phyloP scores from a whole-genome alignment of 805 yeast genomes.

The Barnettozyma siamensis region DNA sequence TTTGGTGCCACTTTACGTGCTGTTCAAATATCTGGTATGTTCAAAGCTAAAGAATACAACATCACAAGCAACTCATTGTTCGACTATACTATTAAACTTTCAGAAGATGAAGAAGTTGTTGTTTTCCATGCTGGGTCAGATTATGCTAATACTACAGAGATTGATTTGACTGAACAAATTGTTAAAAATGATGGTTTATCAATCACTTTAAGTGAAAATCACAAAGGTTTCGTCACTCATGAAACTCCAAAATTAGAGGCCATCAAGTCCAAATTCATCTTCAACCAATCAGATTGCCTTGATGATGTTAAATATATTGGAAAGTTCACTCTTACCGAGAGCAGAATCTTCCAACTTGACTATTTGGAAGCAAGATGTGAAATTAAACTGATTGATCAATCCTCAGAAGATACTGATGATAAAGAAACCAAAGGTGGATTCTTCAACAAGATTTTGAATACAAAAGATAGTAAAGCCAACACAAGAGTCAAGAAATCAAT shows the following conservation, averaged over 20 bases:
- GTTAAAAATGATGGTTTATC: conserved; percentile 27
- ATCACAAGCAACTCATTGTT: conserved; percentile 51
- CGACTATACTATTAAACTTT: conserved; percentile 37
- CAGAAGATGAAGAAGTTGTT: conserved; percentile 23
- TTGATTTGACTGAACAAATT: conserved; percentile 33
- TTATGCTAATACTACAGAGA: conserved; percentile 28
- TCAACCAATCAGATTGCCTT: conserved; percentile 34
- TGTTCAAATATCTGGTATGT: conserved; percentile 62
- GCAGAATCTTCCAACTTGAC: conserved; percentile 44
- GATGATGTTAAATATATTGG: conserved; percentile 33
- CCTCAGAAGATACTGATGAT: conserved; percentile 3
- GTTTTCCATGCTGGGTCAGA: conserved; percentile 45
- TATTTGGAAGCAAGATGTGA: conserved; percentile 42
- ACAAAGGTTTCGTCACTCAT: conserved; percentile 22
- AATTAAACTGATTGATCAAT: conserved; percentile 2
- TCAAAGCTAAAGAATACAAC: conserved; percentile 55
- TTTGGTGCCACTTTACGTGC: conserved; percentile 87
- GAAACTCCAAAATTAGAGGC: conserved; percentile 12
- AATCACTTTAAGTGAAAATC: conserved; percentile 31
- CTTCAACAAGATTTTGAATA: conserved; percentile 15
- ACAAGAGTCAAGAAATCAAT: conserved; percentile 20
- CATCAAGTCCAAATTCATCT: conserved; percentile 23
- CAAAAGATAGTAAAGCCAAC: conserved; percentile 18
- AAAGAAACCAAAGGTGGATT: conserved; percentile 11
- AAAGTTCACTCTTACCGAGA: conserved; percentile 40